Conservation (phyloP, 345 rosid species). For the Cardiospermum halicacabum region DNA sequence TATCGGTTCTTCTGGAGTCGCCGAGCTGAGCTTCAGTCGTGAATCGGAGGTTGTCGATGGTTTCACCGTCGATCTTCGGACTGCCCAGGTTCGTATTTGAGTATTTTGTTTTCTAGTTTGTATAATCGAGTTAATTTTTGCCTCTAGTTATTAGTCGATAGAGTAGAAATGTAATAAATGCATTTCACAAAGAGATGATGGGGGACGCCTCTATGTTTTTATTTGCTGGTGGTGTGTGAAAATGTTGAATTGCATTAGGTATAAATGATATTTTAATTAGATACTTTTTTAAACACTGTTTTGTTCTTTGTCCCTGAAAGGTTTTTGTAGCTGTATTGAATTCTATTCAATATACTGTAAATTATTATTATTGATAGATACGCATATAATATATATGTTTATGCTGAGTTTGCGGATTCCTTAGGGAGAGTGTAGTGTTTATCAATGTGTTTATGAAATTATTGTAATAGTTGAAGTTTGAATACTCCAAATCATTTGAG, state of each 20-base stretch:
- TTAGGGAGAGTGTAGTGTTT: background rate
- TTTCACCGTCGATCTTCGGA: slow-evolving; percentile 39
- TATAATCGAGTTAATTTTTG: background rate
- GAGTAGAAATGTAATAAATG: too few relatives aligned
- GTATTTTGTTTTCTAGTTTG: background rate
- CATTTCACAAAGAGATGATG: too few relatives aligned
- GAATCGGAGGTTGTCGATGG: slow-evolving; percentile 35
- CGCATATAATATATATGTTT: background rate
- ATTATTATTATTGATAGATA: too few relatives aligned
- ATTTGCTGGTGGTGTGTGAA: too few relatives aligned
- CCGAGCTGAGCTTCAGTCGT: slow-evolving; percentile 48
- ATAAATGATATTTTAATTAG: background rate
- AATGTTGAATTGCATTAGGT: background rate
- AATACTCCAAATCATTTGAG: background rate
- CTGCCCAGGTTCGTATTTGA: slow-evolving; percentile 47
- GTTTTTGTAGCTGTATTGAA: background rate
- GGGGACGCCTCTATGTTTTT: too few relatives aligned
- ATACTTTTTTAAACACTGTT: background rate
- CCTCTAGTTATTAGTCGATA: background rate
- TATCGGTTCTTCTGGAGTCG: slow-evolving; percentile 37
- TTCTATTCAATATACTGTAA: background rate
- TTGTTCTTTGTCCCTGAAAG: background rate
- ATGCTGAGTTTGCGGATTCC: background rate
- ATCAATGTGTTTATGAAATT: background rate
- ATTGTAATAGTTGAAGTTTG: background rate